Evolutionary conservation across 495 filamentous ascomycete species (phyloP), one percentile per base, ranked within the genome.

Genomic region (Penicillium samsonianum): DNA sequence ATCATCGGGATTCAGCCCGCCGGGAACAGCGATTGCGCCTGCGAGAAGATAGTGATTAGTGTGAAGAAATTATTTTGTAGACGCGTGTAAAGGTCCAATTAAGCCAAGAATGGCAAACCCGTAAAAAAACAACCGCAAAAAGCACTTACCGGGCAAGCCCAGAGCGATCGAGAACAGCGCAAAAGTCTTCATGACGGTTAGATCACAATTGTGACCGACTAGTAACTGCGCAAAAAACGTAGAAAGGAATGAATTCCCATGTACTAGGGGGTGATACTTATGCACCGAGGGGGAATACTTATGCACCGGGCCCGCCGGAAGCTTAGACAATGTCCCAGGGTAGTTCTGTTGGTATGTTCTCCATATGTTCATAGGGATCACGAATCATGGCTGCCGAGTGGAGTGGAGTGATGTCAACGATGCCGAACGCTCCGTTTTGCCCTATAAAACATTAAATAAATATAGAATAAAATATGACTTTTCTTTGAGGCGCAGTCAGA

Each of bases 131-230:
- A 17, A 26, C 30, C 30, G 48, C 58, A 53, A 55, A 26, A 16
- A 4, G 5, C 47, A 63, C 69, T 47, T 60, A 76, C 73, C 65
- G 26, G 70, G 68, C 56, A 74, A 58, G 33, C 67, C 67, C 60
- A 76, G 55, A 46, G 67, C 65, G 48, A 70, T 37, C 2, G 54
- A 50, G 57, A 63, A 38, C 26, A 67, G 41, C 19, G 62, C 51
- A 53, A 56, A 54, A 11, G 56, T 38, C 55, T 71, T 70, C 73
- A 75, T 69, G 46, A 12, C 57, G 47, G 4, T 47, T 6, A 17
- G 35, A 38, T 41, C 26, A 25, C 14, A 48, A 37, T 14, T 1
- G 30, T n/a, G 23, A 30, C 2, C 12, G 16, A 23, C 35, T 62
- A 14, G 45, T 52, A 53, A 53, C n/a, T 43, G 20, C 22, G 42